Base-by-base conservation (phyloP, 2,329 filamentous ascomycete genomes). In the Sporothrix sp. region DNA sequence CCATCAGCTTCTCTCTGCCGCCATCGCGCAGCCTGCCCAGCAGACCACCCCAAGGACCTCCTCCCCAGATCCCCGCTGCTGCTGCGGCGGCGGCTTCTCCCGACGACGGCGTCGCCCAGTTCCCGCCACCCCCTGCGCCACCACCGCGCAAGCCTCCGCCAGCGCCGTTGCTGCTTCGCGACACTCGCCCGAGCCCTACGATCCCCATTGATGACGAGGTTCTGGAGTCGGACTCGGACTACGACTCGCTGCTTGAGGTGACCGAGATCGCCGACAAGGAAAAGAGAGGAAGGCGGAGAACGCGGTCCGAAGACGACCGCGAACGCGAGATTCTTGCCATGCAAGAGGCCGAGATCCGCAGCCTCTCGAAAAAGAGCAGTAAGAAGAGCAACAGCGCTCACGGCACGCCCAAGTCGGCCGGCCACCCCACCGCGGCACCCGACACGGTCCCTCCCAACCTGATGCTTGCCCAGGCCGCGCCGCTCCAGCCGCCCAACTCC, bases 281-380 rank as follows among this genome's bases (percentile, higher is more conserved):
- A 11, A 71, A 80, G 48, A 78, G 90, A 55, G 91, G 89, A 8
- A 79, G 89, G 53, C 76, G 87, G 58, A 87, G 85, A 65, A 95
- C 89, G 3, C 78, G 90, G 48, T 88, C 91, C 63, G 87, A 95
- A 55, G 90, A 96, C 60, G 88, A 96, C 58, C 75, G 76, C 50
- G 78, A 87, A 50, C 80, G 90, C 43, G 87, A 91, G 62, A 72
- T 80, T 13, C 65, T 82, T n/a, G 79, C 77, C 1, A 63, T 77
- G 42, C 75, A 81, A 60, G 82, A 89, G 59, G 78, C 83, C 11
- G 83, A 87, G 60, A 73, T 76, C 25, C 76, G 84, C 52, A 89
- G 85, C 64, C 68, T 79, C 27, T 90, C 86, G 0, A 87, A 85
- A 63, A 87, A 85, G 71, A 82, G 75, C 64, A 82, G 69, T 53